Evolutionary conservation across 2,329 filamentous ascomycete genomes (phyloP), one percentile per base, ranked within the genome.

Genomic region (Drechslera avenae): DNA sequence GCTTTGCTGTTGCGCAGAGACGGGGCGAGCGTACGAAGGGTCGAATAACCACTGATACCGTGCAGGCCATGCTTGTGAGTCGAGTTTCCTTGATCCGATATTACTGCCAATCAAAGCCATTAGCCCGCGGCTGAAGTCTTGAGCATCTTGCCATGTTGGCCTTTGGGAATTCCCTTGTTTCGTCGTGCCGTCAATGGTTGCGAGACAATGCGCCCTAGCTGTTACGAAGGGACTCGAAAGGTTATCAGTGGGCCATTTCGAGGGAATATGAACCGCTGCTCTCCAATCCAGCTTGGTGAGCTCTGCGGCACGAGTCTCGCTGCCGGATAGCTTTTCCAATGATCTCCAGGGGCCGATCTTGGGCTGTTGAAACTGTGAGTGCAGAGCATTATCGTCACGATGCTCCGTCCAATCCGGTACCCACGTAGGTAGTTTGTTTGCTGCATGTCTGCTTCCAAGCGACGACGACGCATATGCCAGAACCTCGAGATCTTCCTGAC

Each of bases 261-360:
- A 32, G 3, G 50, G 50, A 8, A 56, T 41, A 4, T 50, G 18
- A 10, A 47, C 50, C 17, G 41, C 46, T 30, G 16, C 19, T 17
- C 2, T 7, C 52, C 52, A 56, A 9, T 50, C 37, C n/a, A 36
- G 30, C 36, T 44, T 14, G n/a, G 16, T 28, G 19, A 47, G 16
- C 18, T 54, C 42, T n/a, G 36, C 14, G 18, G 31, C 13, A 12
- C 2, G 12, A 17, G 40, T 30, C 2, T 14, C 26, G 23, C n/a
- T 46, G 4, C 46, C 26, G n/a, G 46, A 37, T 32, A 52, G 8
- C 12, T 48, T 52, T 30, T 48, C 49, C 16, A 53, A 26, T 21
- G 53, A 56, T 28, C 39, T 50, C 53, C 53, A 56, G 6, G 53
- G 53, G 4, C 53, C 53, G 7, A 54, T 44, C 14, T 47, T 48